phyloP scores from a whole-genome alignment of 1,284 basidiomycete genomes.

The Ceratobasidium sp. region DNA sequence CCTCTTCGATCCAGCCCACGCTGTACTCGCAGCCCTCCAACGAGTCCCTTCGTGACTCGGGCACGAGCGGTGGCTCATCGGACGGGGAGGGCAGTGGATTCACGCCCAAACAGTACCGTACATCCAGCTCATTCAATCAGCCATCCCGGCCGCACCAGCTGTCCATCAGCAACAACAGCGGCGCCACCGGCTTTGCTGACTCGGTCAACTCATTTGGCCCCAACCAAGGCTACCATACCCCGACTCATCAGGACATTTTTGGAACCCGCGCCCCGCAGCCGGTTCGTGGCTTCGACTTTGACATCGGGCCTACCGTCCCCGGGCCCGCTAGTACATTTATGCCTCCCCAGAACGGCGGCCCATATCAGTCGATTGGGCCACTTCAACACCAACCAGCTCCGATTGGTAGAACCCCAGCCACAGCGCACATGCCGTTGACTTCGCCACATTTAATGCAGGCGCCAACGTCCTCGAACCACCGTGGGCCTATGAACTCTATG shows the following conservation, averaged over 20 bases:
- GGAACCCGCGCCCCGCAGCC: conserved; percentile 30
- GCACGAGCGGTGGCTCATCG: conserved; percentile 19
- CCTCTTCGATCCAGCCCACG: conserved; percentile 5
- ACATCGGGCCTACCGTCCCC: conserved; percentile 37
- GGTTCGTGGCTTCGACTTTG: conserved; percentile 32
- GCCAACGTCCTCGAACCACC: conserved; percentile 20
- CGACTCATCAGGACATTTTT: conserved; percentile 43
- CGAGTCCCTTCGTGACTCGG: conserved; percentile 40
- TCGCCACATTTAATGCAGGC: conserved; percentile 21
- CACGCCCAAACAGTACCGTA: conserved; percentile 41
- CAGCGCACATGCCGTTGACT: conserved; percentile 47
- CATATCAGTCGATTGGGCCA: conserved; percentile 23
- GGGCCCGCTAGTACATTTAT: conserved; percentile 34
- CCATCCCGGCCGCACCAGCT: conserved; percentile 36
- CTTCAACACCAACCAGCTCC: conserved; percentile 14
- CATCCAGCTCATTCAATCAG: conserved; percentile 34
- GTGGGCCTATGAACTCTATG: conserved; percentile 31
- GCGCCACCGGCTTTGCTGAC: conserved; percentile 20
- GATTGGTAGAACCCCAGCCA: conserved; percentile 24
- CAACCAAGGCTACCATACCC: conserved; percentile 35
- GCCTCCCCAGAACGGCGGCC: conserved; percentile 18
- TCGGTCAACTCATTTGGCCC: conserved; percentile 25
- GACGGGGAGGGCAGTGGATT: conserved; percentile 40
- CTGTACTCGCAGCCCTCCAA: conserved; percentile 37
- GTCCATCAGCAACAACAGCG: conserved; percentile 32